Base-by-base conservation (phyloP, 2,329 filamentous ascomycete genomes). In the Botrytis tulipae region DNA sequence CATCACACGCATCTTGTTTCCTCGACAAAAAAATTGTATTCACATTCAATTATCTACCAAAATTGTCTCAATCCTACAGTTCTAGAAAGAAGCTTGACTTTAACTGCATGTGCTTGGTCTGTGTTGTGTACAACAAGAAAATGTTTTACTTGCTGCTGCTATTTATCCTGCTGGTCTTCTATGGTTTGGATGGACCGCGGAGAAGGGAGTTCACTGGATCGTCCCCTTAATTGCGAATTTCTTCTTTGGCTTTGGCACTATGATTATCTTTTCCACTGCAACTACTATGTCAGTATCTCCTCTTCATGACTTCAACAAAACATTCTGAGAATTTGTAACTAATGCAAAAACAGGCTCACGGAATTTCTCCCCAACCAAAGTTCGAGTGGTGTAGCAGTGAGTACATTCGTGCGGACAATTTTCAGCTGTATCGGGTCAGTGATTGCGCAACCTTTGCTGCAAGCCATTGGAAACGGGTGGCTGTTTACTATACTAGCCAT, bases 331-430 rank as follows among this genome's bases (percentile, higher is more conserved):
- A 44, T 20, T 44, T 44, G 7, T 7, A 44, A 44, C 40, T 44
- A 87, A 67, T 48, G 3, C n/a, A 25, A 25, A 22, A 25, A 54
- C 18, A 71, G 70, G 48, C 84, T 96, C 76, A 95, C 93, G 0
- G 93, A 96, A 80, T 94, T 95, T 79, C 91, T 95, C 86, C 92
- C 92, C 22, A 86, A 88, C 60, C 86, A 87, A 75, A 91, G 90
- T 68, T 92, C 90, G 6, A 88, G 88, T 18, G 93, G 92, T 1
- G 92, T 95, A 4, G 93, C 93, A 0, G 85, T 95, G 61, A 95
- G 95, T 82, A 95, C 95, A 80, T 93, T 95, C 78, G 85, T 93
- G 70, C 85, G 93, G 66, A 96, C 95, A 78, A 93, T 94, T 57
- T 90, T 94, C 78, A 90, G 88, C 68, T 94, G 91, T 75, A 86